Evolutionary conservation across 768 basidiomycete genomes (phyloP), one percentile per base, ranked within the genome.

Genomic region (Hebeloma cylindrosporum): DNA sequence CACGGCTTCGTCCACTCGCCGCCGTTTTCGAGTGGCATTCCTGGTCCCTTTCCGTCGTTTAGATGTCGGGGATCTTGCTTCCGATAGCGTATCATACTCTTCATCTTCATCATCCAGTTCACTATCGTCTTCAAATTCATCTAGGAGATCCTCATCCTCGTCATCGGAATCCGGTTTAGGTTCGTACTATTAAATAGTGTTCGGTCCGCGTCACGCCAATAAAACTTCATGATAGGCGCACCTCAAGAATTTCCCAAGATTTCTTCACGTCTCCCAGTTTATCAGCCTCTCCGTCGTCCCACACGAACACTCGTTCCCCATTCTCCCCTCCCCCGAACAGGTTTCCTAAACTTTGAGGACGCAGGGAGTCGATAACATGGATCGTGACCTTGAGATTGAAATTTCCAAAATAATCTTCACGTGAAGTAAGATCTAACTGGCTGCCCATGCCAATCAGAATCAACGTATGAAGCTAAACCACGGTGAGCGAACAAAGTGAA

Each of bases 371-470:
- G 67, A 99, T 89, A 56, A 98, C 83, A 69, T 99, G 96, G 30
- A 97, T 77, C 2, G 76, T 82, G 42, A 91, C 72, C 17, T 72
- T 69, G 3, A 70, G 54, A 36, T 71, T 63, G 56, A 89, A 86
- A 28, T 80, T 80, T 38, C 89, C 90, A 59, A 93, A 87, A 85
- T 86, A 86, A 32, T n/a, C n/a, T n/a, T 77, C 75, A 2, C 73
- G 59, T 4, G 83, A 77, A 7, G 89, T 78, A 4, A 99, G 75
- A 50, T 96, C 93, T 25, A 90, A 77, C 34, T 93, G 80, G 1
- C 85, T 83, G 29, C 96, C 96, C 71, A 99, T 88, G 54, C 95
- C 95, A 37, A 99, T 67, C 32, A 99, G 76, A 37, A 99, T 82
- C 38, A 99, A 76, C 3, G 93, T 93, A 57, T 90, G 90, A 18